Conservation (phyloP, 2,329 filamentous ascomycete species). For the Talaromyces funiculosus region DNA sequence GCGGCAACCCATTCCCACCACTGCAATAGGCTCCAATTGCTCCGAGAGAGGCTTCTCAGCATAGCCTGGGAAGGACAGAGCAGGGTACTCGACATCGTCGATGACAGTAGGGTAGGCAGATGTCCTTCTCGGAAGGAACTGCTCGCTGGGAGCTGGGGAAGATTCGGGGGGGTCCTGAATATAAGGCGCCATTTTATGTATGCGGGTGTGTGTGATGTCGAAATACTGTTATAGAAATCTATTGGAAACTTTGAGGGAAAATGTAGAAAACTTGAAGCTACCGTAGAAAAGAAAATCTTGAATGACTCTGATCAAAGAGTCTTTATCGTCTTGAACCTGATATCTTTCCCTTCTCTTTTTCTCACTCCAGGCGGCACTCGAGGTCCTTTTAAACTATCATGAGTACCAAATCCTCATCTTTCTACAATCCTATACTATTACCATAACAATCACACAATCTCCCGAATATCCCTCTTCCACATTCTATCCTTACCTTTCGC, state of each 20-base stretch:
- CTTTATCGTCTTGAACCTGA: not conserved
- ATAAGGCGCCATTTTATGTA: not conserved
- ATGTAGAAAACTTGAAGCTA: not conserved
- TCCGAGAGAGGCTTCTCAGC: constrained; percentile 2
- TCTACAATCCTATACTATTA: not conserved
- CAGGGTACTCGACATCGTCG: not conserved
- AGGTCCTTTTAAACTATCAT: not conserved
- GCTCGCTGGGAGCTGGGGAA: not conserved
- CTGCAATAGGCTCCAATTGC: constrained; percentile 11
- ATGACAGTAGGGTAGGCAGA: not conserved
- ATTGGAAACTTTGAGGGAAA: not conserved
- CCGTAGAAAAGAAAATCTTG: not conserved
- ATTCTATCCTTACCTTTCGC: not conserved
- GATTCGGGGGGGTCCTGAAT: not conserved
- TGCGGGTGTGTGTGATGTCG: not conserved
- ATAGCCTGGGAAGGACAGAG: not conserved
- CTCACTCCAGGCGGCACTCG: not conserved
- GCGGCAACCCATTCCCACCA: constrained; percentile 16
- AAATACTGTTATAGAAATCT: not conserved
- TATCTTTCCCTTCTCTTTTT: not conserved
- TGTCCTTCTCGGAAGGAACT: not conserved
- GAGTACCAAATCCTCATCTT: not conserved
- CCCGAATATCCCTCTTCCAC: not conserved
- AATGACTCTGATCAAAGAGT: not conserved
- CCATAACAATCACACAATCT: too few relatives aligned